Evolutionary conservation across 176 grass and related monocot species (phyloP).

Genomic region (Bromus sterilis): DNA sequence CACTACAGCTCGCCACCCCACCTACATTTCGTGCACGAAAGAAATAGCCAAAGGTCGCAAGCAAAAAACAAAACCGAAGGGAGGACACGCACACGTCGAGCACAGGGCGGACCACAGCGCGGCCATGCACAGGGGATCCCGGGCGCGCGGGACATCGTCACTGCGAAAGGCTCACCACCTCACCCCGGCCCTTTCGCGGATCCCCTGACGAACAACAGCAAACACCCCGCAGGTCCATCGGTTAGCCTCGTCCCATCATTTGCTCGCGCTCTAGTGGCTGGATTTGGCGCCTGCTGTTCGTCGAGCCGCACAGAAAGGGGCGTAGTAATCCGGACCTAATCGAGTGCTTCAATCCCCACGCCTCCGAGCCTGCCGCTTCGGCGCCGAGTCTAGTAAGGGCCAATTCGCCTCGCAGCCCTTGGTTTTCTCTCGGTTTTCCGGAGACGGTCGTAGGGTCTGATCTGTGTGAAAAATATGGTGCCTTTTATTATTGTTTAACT

Average conservation of each 20-base stretch:
- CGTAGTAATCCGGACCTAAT: conserved; percentile 31
- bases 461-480: too few species aligned
- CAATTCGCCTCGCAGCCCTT: background rate
- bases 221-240: background rate
- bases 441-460: accelerated
- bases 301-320: accelerated
- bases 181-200: conserved; percentile 8
- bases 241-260: background rate
- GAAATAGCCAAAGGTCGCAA: background rate
- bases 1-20: background rate
- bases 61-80: background rate
- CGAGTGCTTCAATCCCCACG: conserved; percentile 37
- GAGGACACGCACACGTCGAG: too few species aligned
- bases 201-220: conserved; percentile 1
- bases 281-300: background rate
- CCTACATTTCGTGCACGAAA: background rate
- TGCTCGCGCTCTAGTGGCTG: background rate
- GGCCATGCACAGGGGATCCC: background rate
- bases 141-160: conserved; percentile 11
- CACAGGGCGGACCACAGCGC: background rate
- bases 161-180: conserved; percentile 29
- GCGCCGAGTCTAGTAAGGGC: background rate
- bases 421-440: background rate
- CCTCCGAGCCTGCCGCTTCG: conserved; percentile 30
- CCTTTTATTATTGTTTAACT: too few species aligned